Percentiles rank a stretch among this genome's conserved stretches.
Evolutionary conservation across 1,139 yeast genomes (phyloP).

Genomic region (Scheffersomyces titani): DNA sequence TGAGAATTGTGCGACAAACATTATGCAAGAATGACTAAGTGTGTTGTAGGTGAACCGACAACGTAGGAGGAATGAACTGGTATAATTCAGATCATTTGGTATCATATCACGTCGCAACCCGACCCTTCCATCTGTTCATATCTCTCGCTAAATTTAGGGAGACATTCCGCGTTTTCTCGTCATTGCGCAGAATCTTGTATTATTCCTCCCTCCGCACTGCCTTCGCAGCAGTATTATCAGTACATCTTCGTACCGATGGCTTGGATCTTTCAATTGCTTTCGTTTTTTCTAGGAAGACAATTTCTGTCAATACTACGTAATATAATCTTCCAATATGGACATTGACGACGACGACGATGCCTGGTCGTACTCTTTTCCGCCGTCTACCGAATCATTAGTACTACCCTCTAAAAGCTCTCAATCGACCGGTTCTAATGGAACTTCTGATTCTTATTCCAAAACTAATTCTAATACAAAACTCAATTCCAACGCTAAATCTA

Average conservation of each 20-base stretch:
- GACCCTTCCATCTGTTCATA: no score
- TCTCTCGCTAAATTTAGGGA: neutral
- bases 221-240: neutral
- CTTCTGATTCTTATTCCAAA: neutral
- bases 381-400: constrained; percentile 36
- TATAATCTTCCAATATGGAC: constrained; percentile 1
- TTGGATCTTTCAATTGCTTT: neutral
- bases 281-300: neutral
- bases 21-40: no score
- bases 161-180: neutral
- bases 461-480: neutral
- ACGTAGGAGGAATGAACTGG: no score
- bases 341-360: constrained; percentile 41
- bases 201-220: neutral
- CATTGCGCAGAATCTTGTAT: neutral
- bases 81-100: no score
- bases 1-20: no score
- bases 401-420: constrained; percentile 1
- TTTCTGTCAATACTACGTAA: neutral
- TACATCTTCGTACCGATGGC: neutral
- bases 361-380: constrained; percentile 48
- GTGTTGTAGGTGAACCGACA: no score
- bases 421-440: neutral
- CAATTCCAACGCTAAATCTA: constrained; percentile 1
- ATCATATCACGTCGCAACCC: no score